Percentiles rank a stretch among this genome's conserved stretches.
phyloP scores from a whole-genome alignment of 305 asterid genomes.

The Ajuga reptans region DNA sequence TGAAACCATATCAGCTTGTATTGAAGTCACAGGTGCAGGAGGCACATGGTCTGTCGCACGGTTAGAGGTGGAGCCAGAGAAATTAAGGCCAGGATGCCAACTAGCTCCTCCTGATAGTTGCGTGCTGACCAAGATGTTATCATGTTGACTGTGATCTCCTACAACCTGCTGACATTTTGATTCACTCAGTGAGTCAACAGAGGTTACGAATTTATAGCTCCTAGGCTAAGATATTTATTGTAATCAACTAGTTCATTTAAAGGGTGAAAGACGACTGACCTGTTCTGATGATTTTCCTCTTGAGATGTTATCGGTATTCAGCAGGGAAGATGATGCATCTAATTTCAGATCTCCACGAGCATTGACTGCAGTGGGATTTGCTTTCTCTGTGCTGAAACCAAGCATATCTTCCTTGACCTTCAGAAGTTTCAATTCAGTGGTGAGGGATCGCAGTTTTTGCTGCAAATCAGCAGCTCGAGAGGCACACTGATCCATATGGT shows the following conservation, averaged over 20 bases:
- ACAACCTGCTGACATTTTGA: slow-evolving; percentile 28
- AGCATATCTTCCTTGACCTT: slow-evolving; percentile 56
- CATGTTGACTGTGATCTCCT: slow-evolving; percentile 30
- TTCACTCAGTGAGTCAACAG: slow-evolving; percentile 22
- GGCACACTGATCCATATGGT: slow-evolving; percentile 67
- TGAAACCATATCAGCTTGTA: slow-evolving; percentile 31
- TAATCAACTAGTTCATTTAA: slow-evolving; percentile 25
- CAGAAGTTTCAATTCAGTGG: slow-evolving; percentile 49
- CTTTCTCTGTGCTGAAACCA: slow-evolving; percentile 37
- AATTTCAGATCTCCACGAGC: slow-evolving; percentile 45
- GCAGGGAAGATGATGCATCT: slow-evolving; percentile 44
- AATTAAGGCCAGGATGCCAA: slow-evolving; percentile 28
- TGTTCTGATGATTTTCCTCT: slow-evolving; percentile 37
- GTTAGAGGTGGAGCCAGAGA: slow-evolving; percentile 27
- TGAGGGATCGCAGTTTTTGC: slow-evolving; percentile 58
- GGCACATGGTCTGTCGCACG: slow-evolving; percentile 16
- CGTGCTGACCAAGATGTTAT: slow-evolving; percentile 25
- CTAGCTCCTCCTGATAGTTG: slow-evolving; percentile 27
- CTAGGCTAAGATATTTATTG: slow-evolving; percentile 25
- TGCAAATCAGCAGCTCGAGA: slow-evolving; percentile 61
- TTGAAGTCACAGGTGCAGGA: slow-evolving; percentile 18
- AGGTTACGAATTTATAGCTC: slow-evolving; percentile 23
- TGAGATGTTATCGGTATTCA: slow-evolving; percentile 32
- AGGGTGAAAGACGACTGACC: slow-evolving; percentile 27
- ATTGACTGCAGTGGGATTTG: slow-evolving; percentile 33